Percentiles rank a stretch among this genome's conserved stretches.
Evolutionary conservation across 2,329 filamentous ascomycete genomes (phyloP).

Genomic region (Arthrobotrys entomopaga): DNA sequence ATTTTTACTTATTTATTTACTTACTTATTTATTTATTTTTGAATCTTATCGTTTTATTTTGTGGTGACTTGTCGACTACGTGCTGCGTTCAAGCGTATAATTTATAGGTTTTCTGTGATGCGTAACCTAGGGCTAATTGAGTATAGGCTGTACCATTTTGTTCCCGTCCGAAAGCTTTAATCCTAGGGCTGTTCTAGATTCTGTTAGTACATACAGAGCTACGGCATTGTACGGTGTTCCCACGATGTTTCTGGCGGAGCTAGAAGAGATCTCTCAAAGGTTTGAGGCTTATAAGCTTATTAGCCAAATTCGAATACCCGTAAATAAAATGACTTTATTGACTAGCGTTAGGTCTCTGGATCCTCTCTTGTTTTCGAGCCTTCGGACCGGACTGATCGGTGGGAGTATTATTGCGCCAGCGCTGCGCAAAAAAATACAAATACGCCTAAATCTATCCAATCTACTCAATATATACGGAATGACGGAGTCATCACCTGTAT

Average conservation of each 20-base stretch:
- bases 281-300: constrained; percentile 45
- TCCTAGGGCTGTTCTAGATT: constrained; percentile 74
- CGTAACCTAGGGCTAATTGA: not conserved
- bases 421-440: constrained; percentile 80
- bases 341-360: constrained; percentile 62
- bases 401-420: constrained; percentile 84
- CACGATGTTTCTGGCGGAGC: constrained; percentile 89
- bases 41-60: too few relatives aligned
- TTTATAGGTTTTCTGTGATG: not conserved
- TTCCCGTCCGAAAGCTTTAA: constrained; percentile 90
- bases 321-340: not conserved
- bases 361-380: constrained; percentile 69
- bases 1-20: too few relatives aligned
- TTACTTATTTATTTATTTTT: too few relatives aligned
- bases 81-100: not conserved
- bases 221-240: constrained; percentile 71
- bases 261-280: constrained; percentile 73
- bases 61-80: not conserved
- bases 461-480: constrained; percentile 86
- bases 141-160: constrained; percentile 77
- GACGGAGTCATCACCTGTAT: constrained; percentile 82
- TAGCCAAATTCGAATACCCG: too few relatives aligned
- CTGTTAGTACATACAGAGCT: constrained; percentile 71
- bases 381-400: constrained; percentile 90
- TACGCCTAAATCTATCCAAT: constrained; percentile 74